Conservation (phyloP, 139 green algal species). For the Bryopsis sp. region DNA sequence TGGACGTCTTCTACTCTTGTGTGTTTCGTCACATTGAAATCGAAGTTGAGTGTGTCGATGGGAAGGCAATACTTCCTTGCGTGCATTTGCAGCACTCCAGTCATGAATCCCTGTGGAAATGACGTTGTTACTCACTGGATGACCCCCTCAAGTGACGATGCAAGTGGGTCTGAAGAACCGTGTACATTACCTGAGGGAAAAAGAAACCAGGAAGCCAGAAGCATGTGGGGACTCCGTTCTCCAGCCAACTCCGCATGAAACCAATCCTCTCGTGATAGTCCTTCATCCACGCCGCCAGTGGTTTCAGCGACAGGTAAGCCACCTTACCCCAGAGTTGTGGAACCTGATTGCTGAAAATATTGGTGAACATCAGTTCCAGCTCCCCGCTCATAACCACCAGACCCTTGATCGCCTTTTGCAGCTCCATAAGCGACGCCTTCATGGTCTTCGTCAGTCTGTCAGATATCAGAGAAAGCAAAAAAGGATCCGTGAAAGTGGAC, state of each 20-base stretch:
- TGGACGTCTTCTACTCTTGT: conserved; percentile 20
- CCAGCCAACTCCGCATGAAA: conserved; percentile 74
- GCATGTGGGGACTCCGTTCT: conserved; percentile 43
- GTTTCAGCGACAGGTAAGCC: conserved; percentile 74
- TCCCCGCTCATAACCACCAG: conserved; percentile 76
- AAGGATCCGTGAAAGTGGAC: no score
- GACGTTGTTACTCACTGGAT: neutral
- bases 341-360: conserved; percentile 68
- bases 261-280: conserved; percentile 64
- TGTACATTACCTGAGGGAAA: conserved; percentile 54
- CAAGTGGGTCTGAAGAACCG: neutral
- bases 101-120: conserved; percentile 78
- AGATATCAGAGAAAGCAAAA: no score
- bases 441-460: conserved; percentile 33
- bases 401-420: conserved; percentile 71
- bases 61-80: conserved; percentile 69
- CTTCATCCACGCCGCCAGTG: conserved; percentile 60
- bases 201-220: conserved; percentile 83
- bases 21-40: conserved; percentile 37
- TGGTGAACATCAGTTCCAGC: conserved; percentile 63
- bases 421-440: conserved; percentile 41
- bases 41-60: conserved; percentile 74
- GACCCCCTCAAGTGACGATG: neutral
- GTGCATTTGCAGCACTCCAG: conserved; percentile 73
- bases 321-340: conserved; percentile 56